Evolutionary conservation across 805 yeast genomes (phyloP).

Genomic region (Saccharomyces cerevisiae): DNA sequence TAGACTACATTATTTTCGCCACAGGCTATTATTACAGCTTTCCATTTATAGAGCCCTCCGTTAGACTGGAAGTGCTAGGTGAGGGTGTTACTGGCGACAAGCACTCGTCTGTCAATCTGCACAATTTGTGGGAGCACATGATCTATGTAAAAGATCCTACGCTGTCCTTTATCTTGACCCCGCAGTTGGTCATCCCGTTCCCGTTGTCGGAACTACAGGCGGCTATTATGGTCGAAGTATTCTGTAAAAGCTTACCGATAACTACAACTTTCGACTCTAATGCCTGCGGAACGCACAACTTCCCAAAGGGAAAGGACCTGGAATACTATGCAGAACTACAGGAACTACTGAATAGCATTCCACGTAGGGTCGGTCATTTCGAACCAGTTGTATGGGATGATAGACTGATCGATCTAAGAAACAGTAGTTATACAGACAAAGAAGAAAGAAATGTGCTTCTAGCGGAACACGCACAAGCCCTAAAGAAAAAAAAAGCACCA

Average conservation of each 20-base stretch:
- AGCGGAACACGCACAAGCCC: conserved; percentile 10
- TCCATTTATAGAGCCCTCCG: conserved; percentile 33
- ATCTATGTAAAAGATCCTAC: conserved; percentile 54
- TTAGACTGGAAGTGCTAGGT: conserved; percentile 16
- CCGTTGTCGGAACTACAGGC: conserved; percentile 59
- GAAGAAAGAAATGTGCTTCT: conserved; percentile 15
- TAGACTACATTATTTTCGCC: conserved; percentile 39
- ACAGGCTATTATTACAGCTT: conserved; percentile 45
- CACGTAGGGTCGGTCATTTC: conserved; percentile 5
- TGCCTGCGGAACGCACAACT: conserved; percentile 11
- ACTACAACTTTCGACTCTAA: conserved; percentile 31
- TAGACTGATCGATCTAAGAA: conserved; percentile 10
- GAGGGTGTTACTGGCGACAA: conserved; percentile 27
- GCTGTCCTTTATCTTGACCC: conserved; percentile 53
- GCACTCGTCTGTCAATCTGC: conserved; percentile 5
- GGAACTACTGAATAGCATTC: conserved; percentile 10
- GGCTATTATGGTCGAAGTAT: conserved; percentile 52
- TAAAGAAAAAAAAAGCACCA: conserved; percentile 12
- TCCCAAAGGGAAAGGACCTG: conserved; percentile 18
- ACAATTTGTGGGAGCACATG: conserved; percentile 52
- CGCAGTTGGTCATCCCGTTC: conserved; percentile 55
- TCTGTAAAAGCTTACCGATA: conserved; percentile 44
- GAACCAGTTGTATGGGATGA: conserved; percentile 24
- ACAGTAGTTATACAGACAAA: conserved; percentile 12
- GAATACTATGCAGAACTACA: conserved; percentile 22